Conservation (phyloP, 768 basidiomycete genomes). For the Termitomyces sp. region DNA sequence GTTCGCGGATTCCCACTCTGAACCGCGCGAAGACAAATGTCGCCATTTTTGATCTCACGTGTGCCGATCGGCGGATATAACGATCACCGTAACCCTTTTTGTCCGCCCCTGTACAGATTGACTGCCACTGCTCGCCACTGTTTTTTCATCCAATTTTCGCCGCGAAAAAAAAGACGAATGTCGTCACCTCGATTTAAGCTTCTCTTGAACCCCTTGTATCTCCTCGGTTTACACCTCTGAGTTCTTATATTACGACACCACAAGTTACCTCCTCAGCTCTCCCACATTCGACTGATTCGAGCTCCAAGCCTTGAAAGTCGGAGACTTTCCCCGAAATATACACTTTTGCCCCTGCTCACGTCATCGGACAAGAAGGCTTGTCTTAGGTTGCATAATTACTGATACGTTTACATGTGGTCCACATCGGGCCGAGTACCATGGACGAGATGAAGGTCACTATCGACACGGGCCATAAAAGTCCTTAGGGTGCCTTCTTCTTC, state of each 20-base stretch:
- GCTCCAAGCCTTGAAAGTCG: not conserved
- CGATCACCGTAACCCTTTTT: not conserved
- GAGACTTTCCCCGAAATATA: conserved; percentile 4
- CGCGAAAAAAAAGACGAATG: not conserved
- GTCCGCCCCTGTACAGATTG: not conserved
- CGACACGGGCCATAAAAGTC: conserved; percentile 3
- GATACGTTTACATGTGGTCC: conserved; percentile 8
- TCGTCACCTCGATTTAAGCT: too few relatives aligned
- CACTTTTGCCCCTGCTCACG: conserved; percentile 5
- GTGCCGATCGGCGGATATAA: not conserved
- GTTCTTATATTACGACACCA: not conserved
- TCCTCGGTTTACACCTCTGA: not conserved
- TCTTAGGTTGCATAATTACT: conserved; percentile 4
- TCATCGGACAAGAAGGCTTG: conserved; percentile 2
- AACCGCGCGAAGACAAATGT: not conserved
- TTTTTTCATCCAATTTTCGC: too few relatives aligned
- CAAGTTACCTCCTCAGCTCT: not conserved
- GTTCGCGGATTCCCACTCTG: too few relatives aligned
- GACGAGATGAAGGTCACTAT: conserved; percentile 4
- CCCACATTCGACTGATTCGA: not conserved
- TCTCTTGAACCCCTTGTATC: not conserved
- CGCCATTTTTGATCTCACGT: not conserved
- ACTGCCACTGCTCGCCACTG: not conserved
- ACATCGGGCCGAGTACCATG: conserved; percentile 7
- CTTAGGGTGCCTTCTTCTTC: conserved; percentile 4